phyloP scores from a whole-genome alignment of 2,329 filamentous ascomycete genomes.

The Hypoxylon sp. region DNA sequence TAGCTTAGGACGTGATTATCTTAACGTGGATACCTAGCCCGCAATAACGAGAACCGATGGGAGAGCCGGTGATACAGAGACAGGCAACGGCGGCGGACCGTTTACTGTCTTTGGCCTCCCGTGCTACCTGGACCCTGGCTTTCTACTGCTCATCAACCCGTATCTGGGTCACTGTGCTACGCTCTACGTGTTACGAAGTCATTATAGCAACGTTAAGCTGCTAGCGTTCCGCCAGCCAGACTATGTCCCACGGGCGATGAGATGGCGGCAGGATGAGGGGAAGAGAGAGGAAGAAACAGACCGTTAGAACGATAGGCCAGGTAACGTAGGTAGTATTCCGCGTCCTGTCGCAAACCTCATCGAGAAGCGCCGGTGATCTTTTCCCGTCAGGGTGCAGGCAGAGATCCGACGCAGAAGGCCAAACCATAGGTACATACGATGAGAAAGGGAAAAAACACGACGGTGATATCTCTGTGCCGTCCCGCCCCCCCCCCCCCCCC shows the following conservation, averaged over 20 bases:
- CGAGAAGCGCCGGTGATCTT: too few relatives aligned
- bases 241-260: background rate
- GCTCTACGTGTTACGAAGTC: slow-evolving; percentile 24
- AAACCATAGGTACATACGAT: too few relatives aligned
- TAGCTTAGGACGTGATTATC: background rate
- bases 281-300: background rate
- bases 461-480: too few relatives aligned
- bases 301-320: background rate
- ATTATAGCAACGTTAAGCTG: slow-evolving; percentile 4
- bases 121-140: slow-evolving; percentile 14
- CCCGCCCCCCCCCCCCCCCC: too few relatives aligned
- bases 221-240: background rate
- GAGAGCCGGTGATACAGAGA: slow-evolving; percentile 1
- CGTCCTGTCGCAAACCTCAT: too few relatives aligned
- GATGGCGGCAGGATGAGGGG: slow-evolving; percentile 2
- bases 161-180: too few relatives aligned
- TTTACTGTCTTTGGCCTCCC: slow-evolving; percentile 2
- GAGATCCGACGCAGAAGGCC: too few relatives aligned
- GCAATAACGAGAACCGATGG: slow-evolving; percentile 1
- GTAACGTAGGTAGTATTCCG: too few relatives aligned
- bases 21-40: too few relatives aligned
- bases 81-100: background rate
- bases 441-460: background rate
- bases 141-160: too few relatives aligned
- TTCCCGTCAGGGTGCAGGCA: too few relatives aligned